Percentiles rank a stretch among this genome's conserved stretches.
Evolutionary conservation across 768 basidiomycete genomes (phyloP).

Genomic region (Lentinula raphanica): DNA sequence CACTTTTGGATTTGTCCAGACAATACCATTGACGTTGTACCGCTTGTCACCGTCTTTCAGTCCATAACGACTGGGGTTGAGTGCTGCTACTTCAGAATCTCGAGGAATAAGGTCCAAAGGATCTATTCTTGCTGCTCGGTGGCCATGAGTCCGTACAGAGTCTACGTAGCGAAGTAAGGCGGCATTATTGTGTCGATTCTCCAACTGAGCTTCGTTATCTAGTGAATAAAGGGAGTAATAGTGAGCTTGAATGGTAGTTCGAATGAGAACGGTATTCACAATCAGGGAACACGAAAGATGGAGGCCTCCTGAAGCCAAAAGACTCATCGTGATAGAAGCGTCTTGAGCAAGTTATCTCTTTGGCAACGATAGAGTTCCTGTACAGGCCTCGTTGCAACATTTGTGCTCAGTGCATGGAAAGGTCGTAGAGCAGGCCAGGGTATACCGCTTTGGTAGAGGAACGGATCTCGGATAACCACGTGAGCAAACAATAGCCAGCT

Average conservation of each 20-base stretch:
- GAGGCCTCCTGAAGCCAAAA: slow-evolving; percentile 45
- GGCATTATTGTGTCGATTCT: slow-evolving; percentile 68
- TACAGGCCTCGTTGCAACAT: not conserved
- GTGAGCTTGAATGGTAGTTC: not conserved
- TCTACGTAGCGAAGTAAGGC: slow-evolving; percentile 85
- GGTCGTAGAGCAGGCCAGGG: too few species aligned
- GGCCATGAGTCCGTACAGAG: slow-evolving; percentile 78
- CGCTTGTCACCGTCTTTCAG: slow-evolving; percentile 44
- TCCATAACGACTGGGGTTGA: slow-evolving; percentile 75
- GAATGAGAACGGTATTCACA: slow-evolving; percentile 29
- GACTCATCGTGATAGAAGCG: slow-evolving; percentile 47
- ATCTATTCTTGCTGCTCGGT: slow-evolving; percentile 81
- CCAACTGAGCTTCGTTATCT: slow-evolving; percentile 65
- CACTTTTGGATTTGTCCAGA: slow-evolving; percentile 60
- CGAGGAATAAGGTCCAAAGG: slow-evolving; percentile 84
- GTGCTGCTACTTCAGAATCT: slow-evolving; percentile 68
- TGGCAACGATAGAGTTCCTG: not conserved
- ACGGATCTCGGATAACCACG: not conserved
- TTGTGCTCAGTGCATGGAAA: not conserved
- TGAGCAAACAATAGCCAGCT: too few species aligned
- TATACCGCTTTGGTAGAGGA: not conserved
- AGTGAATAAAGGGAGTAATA: not conserved
- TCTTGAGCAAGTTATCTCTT: too few species aligned
- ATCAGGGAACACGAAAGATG: slow-evolving; percentile 42
- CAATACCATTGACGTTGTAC: slow-evolving; percentile 76